These are phyloP conservation scores for Metschnikowia kunwiensis DNA, from an alignment of 805 yeast genomes.

Conservation along the genomic window DNA sequence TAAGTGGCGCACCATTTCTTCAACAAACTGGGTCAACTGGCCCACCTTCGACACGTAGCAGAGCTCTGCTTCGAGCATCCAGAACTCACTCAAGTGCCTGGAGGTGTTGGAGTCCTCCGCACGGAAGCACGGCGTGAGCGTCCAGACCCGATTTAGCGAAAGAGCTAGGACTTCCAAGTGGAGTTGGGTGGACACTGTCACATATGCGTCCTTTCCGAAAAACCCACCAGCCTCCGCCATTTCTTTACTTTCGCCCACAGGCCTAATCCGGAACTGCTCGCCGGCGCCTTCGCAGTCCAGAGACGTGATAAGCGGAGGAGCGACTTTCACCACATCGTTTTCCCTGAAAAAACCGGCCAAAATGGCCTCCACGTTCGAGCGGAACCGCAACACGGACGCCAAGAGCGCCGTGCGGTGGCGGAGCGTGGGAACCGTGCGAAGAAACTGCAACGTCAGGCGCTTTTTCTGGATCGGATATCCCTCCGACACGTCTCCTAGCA, in stretches of 20 bases:
- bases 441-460: constrained; percentile 57
- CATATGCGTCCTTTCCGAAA: constrained; percentile 63
- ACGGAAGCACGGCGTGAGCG: constrained; percentile 86
- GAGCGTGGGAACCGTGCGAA: constrained; percentile 71
- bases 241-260: constrained; percentile 24
- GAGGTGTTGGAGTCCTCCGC: constrained; percentile 88
- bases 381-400: constrained; percentile 63
- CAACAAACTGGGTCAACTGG: constrained; percentile 65
- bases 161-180: constrained; percentile 81
- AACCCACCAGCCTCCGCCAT: constrained; percentile 29
- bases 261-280: constrained; percentile 66
- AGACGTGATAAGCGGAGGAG: constrained; percentile 83
- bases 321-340: constrained; percentile 62
- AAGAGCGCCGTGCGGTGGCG: constrained; percentile 71
- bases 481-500: constrained; percentile 61
- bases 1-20: constrained; percentile 56
- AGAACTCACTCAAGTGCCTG: constrained; percentile 89
- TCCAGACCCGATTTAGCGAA: constrained; percentile 80
- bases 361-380: constrained; percentile 62
- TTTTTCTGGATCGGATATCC: constrained; percentile 85
- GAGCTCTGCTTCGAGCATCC: constrained; percentile 96
- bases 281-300: constrained; percentile 99
- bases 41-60: constrained; percentile 57
- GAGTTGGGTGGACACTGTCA: constrained; percentile 90
- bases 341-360: constrained; percentile 53